Conservation (phyloP, 2,329 filamentous ascomycete genomes). For the Alternaria sp. region DNA sequence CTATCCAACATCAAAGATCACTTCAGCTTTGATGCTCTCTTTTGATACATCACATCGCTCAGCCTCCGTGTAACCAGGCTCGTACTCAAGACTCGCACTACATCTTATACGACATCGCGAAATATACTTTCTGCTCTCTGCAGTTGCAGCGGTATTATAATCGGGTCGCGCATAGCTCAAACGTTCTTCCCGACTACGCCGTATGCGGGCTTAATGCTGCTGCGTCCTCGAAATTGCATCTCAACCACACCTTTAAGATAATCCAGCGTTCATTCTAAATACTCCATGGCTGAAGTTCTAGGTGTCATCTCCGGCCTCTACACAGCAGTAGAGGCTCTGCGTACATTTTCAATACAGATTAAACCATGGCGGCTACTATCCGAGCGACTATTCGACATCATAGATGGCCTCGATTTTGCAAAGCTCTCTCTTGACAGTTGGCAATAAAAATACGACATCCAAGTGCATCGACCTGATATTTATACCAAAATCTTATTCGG, state of each 20-base stretch:
- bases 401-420: conserved; percentile 29
- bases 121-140: neutral
- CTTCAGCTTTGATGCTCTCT: conserved; percentile 11
- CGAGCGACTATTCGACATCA: conserved; percentile 36
- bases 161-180: neutral
- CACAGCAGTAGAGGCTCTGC: conserved; percentile 29
- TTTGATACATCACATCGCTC: neutral
- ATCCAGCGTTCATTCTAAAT: neutral
- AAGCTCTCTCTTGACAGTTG: conserved; percentile 35
- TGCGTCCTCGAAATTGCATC: neutral
- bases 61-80: neutral
- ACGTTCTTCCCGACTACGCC: neutral
- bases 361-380: conserved; percentile 31
- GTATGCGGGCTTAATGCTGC: neutral
- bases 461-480: conserved; percentile 26
- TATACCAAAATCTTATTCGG: conserved; percentile 39
- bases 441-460: conserved; percentile 37
- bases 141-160: neutral
- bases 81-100: neutral
- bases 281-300: conserved; percentile 34
- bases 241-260: neutral
- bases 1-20: conserved; percentile 5
- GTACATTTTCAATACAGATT: conserved; percentile 31
- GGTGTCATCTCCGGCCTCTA: conserved; percentile 27
- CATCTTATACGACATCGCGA: neutral